Conservation (phyloP, 2,329 filamentous ascomycete genomes). For the Beauveria asiatica region DNA sequence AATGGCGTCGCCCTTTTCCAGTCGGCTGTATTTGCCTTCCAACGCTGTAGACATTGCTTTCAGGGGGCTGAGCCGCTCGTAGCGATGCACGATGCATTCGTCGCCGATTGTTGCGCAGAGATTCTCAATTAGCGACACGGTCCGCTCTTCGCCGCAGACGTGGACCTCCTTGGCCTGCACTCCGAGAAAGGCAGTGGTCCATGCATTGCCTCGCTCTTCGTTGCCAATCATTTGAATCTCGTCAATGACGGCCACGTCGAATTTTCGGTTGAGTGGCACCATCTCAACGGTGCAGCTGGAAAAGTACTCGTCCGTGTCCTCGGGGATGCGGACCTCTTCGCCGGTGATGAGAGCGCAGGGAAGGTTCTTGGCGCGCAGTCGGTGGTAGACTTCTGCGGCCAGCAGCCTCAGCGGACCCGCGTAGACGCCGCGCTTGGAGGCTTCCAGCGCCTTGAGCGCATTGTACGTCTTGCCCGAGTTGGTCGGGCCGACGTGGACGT, state of each 20-base stretch:
- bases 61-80: constrained; percentile 75
- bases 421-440: constrained; percentile 70
- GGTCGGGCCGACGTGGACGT: constrained; percentile 91
- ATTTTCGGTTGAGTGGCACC: constrained; percentile 43
- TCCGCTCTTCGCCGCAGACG: constrained; percentile 82
- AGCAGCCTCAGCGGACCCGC: constrained; percentile 82
- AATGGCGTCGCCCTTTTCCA: constrained; percentile 84
- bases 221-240: constrained; percentile 97
- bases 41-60: constrained; percentile 57
- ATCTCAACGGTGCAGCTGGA: constrained; percentile 94
- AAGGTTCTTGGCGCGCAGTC: constrained; percentile 70
- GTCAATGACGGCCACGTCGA: constrained; percentile 92
- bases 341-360: constrained; percentile 78
- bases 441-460: constrained; percentile 76
- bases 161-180: constrained; percentile 84
- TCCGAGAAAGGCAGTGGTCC: constrained; percentile 85
- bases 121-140: constrained; percentile 68
- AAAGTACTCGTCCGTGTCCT: constrained; percentile 50
- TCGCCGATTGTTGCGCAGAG: constrained; percentile 76
- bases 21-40: constrained; percentile 50
- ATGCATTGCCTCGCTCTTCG: constrained; percentile 75
- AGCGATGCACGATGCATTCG: constrained; percentile 69
- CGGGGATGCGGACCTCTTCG: constrained; percentile 71
- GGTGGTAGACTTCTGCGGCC: constrained; percentile 90
- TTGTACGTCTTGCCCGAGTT: constrained; percentile 98